Conservation (phyloP, 1,284 basidiomycete genomes). For the Trichosporon sp. region DNA sequence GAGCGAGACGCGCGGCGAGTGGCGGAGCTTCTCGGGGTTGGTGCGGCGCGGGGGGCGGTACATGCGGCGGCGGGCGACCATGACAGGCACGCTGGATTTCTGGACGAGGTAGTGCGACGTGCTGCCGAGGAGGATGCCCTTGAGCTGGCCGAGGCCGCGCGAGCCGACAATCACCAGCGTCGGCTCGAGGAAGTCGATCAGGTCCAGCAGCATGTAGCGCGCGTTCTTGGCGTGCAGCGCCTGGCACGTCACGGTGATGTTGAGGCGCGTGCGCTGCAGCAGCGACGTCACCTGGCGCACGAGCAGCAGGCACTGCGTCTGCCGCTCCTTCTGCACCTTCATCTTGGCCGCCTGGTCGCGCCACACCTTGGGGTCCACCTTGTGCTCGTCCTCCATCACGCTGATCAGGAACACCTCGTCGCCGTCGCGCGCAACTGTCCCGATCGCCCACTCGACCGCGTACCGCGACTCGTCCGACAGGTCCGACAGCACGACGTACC, state of each 20-base stretch:
- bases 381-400: slow-evolving; percentile 87
- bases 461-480: slow-evolving; percentile 86
- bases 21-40: slow-evolving; percentile 49
- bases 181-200: slow-evolving; percentile 86
- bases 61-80: slow-evolving; percentile 79
- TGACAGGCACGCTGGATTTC: slow-evolving; percentile 84
- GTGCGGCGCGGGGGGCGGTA: slow-evolving; percentile 61
- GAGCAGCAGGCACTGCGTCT: slow-evolving; percentile 79
- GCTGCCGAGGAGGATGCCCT: slow-evolving; percentile 92
- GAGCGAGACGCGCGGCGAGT: slow-evolving; percentile 68
- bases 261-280: slow-evolving; percentile 80
- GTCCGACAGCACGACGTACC: slow-evolving; percentile 89
- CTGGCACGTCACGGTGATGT: slow-evolving; percentile 84
- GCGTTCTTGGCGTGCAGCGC: slow-evolving; percentile 94
- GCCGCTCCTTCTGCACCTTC: slow-evolving; percentile 85
- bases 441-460: slow-evolving; percentile 93
- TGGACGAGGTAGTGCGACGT: slow-evolving; percentile 96
- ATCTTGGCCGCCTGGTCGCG: slow-evolving; percentile 71
- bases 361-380: slow-evolving; percentile 73
- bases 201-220: slow-evolving; percentile 85
- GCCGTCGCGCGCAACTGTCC: slow-evolving; percentile 89
- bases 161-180: slow-evolving; percentile 94
- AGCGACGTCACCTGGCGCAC: slow-evolving; percentile 81
- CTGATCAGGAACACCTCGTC: slow-evolving; percentile 85
- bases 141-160: slow-evolving; percentile 80